phyloP scores from a whole-genome alignment of 805 yeast species.

The Nakazawaea wickerhamii region DNA sequence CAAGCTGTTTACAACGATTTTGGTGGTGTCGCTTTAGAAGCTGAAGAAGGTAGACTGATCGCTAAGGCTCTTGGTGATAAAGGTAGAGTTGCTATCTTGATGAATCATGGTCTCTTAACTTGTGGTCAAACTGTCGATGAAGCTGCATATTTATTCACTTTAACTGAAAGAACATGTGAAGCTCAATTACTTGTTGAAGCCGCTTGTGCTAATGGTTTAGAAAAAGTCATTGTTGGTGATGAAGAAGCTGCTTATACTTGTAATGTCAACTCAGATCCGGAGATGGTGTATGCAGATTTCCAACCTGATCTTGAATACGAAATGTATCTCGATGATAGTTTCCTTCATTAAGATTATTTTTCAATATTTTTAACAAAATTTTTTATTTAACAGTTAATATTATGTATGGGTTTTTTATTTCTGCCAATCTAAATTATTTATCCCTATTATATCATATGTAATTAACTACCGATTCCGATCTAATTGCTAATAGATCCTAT shows the following conservation, averaged over 20 bases:
- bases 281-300: constrained; percentile 64
- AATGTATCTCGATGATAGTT: constrained; percentile 17
- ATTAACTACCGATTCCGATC: too few species aligned
- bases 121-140: constrained; percentile 69
- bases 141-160: constrained; percentile 61
- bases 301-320: constrained; percentile 63
- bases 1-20: constrained; percentile 64
- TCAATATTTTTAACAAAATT: too few species aligned
- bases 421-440: too few species aligned
- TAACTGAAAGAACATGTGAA: constrained; percentile 61
- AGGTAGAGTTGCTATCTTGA: constrained; percentile 54
- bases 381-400: too few species aligned
- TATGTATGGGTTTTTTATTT: too few species aligned
- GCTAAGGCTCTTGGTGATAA: constrained; percentile 55
- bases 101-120: constrained; percentile 70
- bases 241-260: constrained; percentile 66
- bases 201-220: constrained; percentile 35
- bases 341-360: background rate
- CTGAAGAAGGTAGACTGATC: constrained; percentile 54
- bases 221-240: constrained; percentile 42
- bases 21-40: constrained; percentile 75
- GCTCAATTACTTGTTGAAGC: constrained; percentile 63
- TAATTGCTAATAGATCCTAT: too few species aligned
- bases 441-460: too few species aligned
- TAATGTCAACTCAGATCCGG: constrained; percentile 57